Percentiles rank a stretch among this genome's conserved stretches.
Conservation (phyloP, 768 basidiomycete species). For the Termitomyces sp. region DNA sequence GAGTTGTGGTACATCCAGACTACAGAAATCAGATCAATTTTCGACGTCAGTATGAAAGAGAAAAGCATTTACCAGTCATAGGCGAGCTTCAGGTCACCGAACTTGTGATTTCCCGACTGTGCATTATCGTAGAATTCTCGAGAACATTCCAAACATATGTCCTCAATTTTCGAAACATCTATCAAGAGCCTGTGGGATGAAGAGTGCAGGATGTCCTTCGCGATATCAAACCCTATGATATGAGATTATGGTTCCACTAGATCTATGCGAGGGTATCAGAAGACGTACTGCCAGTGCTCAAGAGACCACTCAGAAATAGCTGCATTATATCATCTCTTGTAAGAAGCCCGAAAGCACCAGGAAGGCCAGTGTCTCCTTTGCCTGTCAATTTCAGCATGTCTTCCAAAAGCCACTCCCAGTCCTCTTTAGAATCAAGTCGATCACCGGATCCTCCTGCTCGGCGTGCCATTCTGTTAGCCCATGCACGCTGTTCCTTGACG, state of each 20-base stretch:
- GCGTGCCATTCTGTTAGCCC: constrained; percentile 84
- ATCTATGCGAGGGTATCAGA: not conserved
- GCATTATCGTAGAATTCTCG: constrained; percentile 96
- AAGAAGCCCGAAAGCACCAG: constrained; percentile 79
- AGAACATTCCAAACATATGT: constrained; percentile 74
- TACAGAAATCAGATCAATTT: constrained; percentile 23
- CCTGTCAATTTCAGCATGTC: constrained; percentile 85
- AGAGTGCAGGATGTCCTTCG: constrained; percentile 51
- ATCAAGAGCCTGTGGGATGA: constrained; percentile 46
- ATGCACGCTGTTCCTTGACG: constrained; percentile 64
- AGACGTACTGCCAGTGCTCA: constrained; percentile 83
- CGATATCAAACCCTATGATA: constrained; percentile 57
- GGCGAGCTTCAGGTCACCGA: constrained; percentile 94
- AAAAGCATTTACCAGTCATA: constrained; percentile 77
- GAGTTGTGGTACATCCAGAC: constrained; percentile 67
- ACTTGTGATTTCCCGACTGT: constrained; percentile 83
- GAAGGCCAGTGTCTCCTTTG: constrained; percentile 54
- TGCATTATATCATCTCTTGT: constrained; percentile 62
- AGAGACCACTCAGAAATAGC: constrained; percentile 84
- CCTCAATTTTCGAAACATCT: constrained; percentile 50
- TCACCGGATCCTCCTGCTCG: constrained; percentile 53
- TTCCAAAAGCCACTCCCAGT: constrained; percentile 85
- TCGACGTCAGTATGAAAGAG: not conserved
- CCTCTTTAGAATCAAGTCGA: constrained; percentile 53
- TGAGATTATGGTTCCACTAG: not conserved